These are phyloP conservation scores for Chaetomium sp. DNA, from an alignment of 2,329 filamentous ascomycete genomes.

Conservation along the genomic window DNA sequence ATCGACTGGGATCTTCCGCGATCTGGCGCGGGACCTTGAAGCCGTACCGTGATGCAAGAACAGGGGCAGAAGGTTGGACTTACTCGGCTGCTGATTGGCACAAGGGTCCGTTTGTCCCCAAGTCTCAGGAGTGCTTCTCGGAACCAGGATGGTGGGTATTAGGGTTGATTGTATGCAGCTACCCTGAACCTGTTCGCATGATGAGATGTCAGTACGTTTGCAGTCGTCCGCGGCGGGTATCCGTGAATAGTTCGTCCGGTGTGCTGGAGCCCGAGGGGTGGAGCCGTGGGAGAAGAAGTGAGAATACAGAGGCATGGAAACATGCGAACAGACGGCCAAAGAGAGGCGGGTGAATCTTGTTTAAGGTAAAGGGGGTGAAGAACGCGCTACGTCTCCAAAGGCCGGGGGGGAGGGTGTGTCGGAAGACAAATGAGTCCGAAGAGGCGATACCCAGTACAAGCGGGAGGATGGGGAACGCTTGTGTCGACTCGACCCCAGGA, in stretches of 20 bases:
- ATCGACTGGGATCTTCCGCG: neutral
- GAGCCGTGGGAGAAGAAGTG: neutral
- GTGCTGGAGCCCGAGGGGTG: slow-evolving; percentile 12
- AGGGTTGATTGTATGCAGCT: slow-evolving; percentile 37
- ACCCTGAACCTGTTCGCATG: slow-evolving; percentile 43
- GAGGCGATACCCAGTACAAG: too few relatives aligned
- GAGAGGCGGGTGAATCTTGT: slow-evolving; percentile 4
- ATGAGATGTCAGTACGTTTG: slow-evolving; percentile 30
- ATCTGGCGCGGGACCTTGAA: neutral
- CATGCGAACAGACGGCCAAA: neutral
- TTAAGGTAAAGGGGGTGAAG: slow-evolving; percentile 19
- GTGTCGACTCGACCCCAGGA: slow-evolving; percentile 5
- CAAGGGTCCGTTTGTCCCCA: slow-evolving; percentile 5
- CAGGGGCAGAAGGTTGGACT: slow-evolving; percentile 10
- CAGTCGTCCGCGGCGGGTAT: slow-evolving; percentile 34
- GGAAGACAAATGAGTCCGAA: slow-evolving; percentile 5
- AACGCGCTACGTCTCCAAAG: slow-evolving; percentile 17
- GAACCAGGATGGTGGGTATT: slow-evolving; percentile 26
- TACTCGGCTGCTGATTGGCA: slow-evolving; percentile 17
- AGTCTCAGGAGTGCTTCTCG: slow-evolving; percentile 16
- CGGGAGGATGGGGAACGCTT: too few relatives aligned
- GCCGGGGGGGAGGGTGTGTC: neutral
- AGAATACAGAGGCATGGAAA: too few relatives aligned
- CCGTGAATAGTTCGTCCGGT: slow-evolving; percentile 30
- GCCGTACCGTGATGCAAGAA: neutral